These are phyloP conservation scores for Hyparrhenia diplandra DNA, from an alignment of 176 grass and related monocot genomes.

Conservation along the genomic window DNA sequence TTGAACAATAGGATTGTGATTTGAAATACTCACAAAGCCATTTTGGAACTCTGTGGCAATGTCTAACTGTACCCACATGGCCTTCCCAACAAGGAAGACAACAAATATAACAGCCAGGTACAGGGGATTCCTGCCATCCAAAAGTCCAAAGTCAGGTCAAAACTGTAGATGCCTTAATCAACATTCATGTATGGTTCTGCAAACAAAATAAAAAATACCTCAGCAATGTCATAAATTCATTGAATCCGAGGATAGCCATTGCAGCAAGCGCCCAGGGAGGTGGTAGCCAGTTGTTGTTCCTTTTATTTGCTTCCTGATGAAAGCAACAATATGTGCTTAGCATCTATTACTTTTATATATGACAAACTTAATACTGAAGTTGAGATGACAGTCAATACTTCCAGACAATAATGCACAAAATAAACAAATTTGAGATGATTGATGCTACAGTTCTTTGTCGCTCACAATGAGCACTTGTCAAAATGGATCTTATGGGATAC, in stretches of 20 bases:
- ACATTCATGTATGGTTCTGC: not conserved
- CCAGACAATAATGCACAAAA: not conserved
- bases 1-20: not conserved
- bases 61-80: conserved; percentile 89
- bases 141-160: conserved; percentile 3
- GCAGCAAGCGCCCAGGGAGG: conserved; percentile 97
- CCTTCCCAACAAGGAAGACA: conserved; percentile 63
- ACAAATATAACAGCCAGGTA: conserved; percentile 81
- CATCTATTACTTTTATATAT: not conserved
- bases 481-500: conserved; percentile 28
- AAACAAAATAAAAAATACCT: conserved; percentile 44
- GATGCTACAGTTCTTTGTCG: not conserved
- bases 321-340: not conserved
- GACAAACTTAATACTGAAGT: not conserved
- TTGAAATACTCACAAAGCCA: conserved; percentile 70
- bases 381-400: not conserved
- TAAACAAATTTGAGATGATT: not conserved
- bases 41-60: conserved; percentile 67
- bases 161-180: not conserved
- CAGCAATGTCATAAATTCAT: conserved; percentile 94
- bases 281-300: conserved; percentile 68
- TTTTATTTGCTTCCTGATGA: not conserved
- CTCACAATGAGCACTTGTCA: not conserved
- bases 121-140: conserved; percentile 63
- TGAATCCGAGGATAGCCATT: conserved; percentile 85